Percentiles rank a stretch among this genome's conserved stretches.
These are phyloP conservation scores for Udeniomyces megalosporus DNA, from an alignment of 768 basidiomycete species.

Conservation along the genomic window DNA sequence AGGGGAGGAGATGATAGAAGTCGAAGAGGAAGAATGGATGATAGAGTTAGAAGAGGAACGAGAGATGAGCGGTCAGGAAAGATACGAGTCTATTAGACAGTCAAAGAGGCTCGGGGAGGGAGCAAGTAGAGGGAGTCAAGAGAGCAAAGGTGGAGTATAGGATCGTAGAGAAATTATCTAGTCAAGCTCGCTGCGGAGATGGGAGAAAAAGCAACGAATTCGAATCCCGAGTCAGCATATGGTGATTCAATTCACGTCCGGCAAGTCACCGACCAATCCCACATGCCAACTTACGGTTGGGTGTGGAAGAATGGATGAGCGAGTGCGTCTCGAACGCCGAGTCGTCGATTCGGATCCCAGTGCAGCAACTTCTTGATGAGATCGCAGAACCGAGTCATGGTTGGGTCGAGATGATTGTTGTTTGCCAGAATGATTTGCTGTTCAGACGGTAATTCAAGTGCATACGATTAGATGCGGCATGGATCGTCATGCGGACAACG, in stretches of 20 bases:
- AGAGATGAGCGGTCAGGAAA: no score
- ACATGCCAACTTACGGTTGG: neutral
- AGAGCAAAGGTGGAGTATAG: neutral
- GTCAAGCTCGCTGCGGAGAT: neutral
- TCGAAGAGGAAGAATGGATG: no score
- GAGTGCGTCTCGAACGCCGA: constrained; percentile 74
- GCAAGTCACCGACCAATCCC: neutral
- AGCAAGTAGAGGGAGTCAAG: neutral
- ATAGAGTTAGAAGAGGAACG: no score
- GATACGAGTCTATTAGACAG: no score
- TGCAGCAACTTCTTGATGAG: constrained; percentile 72
- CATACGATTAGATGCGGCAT: neutral
- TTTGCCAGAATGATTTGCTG: constrained; percentile 71
- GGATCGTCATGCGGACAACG: no score
- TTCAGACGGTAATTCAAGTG: constrained; percentile 2
- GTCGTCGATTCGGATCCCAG: constrained; percentile 77
- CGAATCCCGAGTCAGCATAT: neutral
- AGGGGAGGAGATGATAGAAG: no score
- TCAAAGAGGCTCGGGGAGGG: no score
- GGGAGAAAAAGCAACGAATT: neutral
- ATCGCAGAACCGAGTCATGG: constrained; percentile 55
- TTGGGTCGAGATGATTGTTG: constrained; percentile 32
- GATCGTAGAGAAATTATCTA: neutral
- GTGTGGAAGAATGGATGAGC: constrained; percentile 63
- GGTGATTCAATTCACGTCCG: neutral